Conservation (phyloP, 2,329 filamentous ascomycete species). For the Ascochyta rabiei region DNA sequence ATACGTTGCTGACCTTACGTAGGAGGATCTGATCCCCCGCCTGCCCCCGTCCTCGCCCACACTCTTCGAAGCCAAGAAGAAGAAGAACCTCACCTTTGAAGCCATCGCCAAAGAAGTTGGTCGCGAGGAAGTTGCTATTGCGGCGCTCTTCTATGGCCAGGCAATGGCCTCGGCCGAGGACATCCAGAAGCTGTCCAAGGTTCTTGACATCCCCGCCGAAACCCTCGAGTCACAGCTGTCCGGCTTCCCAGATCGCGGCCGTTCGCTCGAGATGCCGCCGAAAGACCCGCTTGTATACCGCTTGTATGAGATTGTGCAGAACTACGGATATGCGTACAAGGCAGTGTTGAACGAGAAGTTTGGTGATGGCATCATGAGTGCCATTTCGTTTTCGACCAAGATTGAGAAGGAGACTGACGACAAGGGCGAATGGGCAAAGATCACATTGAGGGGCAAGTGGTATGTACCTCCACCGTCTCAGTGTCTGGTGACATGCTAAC, state of each 20-base stretch:
- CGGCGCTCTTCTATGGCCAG: conserved; percentile 91
- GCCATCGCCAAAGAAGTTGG: conserved; percentile 74
- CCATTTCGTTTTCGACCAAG: conserved; percentile 87
- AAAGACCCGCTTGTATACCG: conserved; percentile 88
- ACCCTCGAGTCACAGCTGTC: conserved; percentile 67
- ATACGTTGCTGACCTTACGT: conserved; percentile 16
- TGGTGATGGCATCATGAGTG: conserved; percentile 87
- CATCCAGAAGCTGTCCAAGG: conserved; percentile 66
- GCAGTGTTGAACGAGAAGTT: conserved; percentile 92
- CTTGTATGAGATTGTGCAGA: conserved; percentile 92
- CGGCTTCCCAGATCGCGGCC: conserved; percentile 81
- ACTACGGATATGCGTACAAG: conserved; percentile 96
- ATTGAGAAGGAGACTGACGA: conserved; percentile 93
- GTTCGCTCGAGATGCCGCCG: conserved; percentile 80
- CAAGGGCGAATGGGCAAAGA: conserved; percentile 83
- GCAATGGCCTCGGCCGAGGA: conserved; percentile 75
- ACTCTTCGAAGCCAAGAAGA: conserved; percentile 82
- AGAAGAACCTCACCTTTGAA: conserved; percentile 78
- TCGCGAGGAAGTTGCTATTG: conserved; percentile 82
- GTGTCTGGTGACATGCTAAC: conserved; percentile 17
- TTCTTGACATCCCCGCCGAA: conserved; percentile 66
- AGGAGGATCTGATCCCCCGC: conserved; percentile 70
- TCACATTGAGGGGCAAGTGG: conserved; percentile 85
- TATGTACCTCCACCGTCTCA: conserved; percentile 47
- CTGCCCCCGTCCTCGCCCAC: conserved; percentile 73